Percentiles rank a stretch among this genome's conserved stretches.
These are phyloP conservation scores for Mucor plumbeus DNA, from an alignment of 371 early-diverging fungal genomes.

Conservation along the genomic window DNA sequence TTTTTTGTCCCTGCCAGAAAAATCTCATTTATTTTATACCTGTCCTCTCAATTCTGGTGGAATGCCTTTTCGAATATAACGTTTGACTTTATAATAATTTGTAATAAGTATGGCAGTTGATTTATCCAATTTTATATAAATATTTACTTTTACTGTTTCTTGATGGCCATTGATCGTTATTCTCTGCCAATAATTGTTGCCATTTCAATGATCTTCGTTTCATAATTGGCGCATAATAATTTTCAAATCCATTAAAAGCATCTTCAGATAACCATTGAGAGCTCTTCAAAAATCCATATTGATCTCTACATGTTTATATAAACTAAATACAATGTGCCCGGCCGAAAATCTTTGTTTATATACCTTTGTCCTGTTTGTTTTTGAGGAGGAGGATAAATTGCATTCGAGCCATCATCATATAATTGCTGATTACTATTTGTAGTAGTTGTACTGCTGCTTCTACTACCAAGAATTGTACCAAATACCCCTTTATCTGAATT, in stretches of 20 bases:
- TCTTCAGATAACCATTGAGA: slow-evolving; percentile 66
- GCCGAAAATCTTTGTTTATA: too few relatives aligned
- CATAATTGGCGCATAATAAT: slow-evolving; percentile 62
- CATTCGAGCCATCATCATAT: slow-evolving; percentile 31
- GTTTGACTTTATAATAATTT: slow-evolving; percentile 58
- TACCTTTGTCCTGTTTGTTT: slow-evolving; percentile 28
- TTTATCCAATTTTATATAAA: neutral
- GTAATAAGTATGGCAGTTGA: neutral
- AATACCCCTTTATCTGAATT: slow-evolving; percentile 14
- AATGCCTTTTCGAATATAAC: slow-evolving; percentile 85
- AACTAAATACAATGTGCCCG: neutral
- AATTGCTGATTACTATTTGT: slow-evolving; percentile 17
- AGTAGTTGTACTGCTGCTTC: slow-evolving; percentile 17
- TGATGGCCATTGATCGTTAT: slow-evolving; percentile 60
- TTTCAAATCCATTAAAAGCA: slow-evolving; percentile 63
- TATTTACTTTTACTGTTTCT: slow-evolving; percentile 64
- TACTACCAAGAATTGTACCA: slow-evolving; percentile 8
- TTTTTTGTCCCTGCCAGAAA: neutral
- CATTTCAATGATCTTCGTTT: slow-evolving; percentile 65
- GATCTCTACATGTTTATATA: slow-evolving; percentile 48
- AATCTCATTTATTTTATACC: slow-evolving; percentile 26
- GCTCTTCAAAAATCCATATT: slow-evolving; percentile 69
- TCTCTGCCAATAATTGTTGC: slow-evolving; percentile 61
- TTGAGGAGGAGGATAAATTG: slow-evolving; percentile 32
- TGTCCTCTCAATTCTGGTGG: slow-evolving; percentile 77